These are phyloP conservation scores for Dactylorhiza incarnata DNA, from an alignment of 106 monocot genomes.

Conservation along the genomic window DNA sequence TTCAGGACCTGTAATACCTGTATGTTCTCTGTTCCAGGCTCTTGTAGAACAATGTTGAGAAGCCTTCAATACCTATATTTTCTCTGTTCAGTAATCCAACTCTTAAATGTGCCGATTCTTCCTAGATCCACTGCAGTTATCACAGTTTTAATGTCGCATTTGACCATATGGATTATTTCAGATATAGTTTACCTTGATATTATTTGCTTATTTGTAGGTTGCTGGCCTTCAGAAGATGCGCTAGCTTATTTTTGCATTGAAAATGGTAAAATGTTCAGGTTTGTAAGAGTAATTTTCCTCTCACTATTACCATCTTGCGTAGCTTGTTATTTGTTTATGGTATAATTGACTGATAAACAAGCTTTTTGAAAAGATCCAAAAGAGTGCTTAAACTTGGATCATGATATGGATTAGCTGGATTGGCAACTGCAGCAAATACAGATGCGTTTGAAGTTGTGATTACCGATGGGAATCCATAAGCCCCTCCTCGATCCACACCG, in stretches of 20 bases:
- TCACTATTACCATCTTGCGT: no score
- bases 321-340: neutral
- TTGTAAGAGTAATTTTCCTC: neutral
- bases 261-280: conserved; percentile 41
- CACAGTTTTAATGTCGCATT: neutral
- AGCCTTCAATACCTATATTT: conserved; percentile 37
- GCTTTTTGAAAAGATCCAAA: conserved; percentile 49
- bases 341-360: conserved; percentile 5
- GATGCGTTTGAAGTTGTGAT: conserved; percentile 76
- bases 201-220: conserved; percentile 22
- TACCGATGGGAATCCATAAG: conserved; percentile 96
- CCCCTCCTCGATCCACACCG: no score
- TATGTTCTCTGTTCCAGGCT: no score
- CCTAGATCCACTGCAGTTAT: no score
- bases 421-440: conserved; percentile 66
- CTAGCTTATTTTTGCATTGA: conserved; percentile 48
- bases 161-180: neutral
- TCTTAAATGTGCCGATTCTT: neutral
- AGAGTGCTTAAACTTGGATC: conserved; percentile 87
- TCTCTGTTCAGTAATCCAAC: neutral
- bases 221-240: conserved; percentile 51
- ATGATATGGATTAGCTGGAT: conserved; percentile 91
- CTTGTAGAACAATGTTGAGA: conserved; percentile 9
- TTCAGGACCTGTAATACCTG: conserved; percentile 20
- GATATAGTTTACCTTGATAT: neutral